Evolutionary conservation across 805 yeast genomes (phyloP), one percentile per base, ranked within the genome.

Genomic region (Scheffersomyces amazonensis): DNA sequence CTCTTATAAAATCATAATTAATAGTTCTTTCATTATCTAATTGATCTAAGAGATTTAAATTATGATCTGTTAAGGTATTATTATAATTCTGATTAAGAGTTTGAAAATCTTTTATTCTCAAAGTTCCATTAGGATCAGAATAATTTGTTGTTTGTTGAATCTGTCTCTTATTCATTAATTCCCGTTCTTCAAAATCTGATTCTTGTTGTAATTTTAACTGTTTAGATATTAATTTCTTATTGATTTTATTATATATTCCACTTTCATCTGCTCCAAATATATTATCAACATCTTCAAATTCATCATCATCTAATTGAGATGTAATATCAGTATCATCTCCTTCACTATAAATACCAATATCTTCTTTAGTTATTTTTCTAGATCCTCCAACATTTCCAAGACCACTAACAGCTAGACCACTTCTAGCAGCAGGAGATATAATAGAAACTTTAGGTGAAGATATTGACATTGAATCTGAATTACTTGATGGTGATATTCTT

Each of bases 291-390:
- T 62, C 68, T 35, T 62, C 69, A 39, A 56, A 52, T 21, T 62
- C 72, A 2, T 63, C 67, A 19, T 64, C 72, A 36, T 63, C 54
- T 43, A 66, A 49, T 24, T 64, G 63, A 3, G 65, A 57, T 2
- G 73, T 66, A 25, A 58, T 55, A 35, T 66, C 71, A 0, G 73
- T 68, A 22, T 63, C 69, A 28, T 53, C 63, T 13, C 34, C 44
- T 38, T 67, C 73, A 38, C 71, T 63, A 41, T 64, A 64, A 19
- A 64, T 69, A 40, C 65, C 55, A 30, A 65, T 43, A 1, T 37
- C 29, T 17, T 41, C 39, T 29, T 37, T 33, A 16, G 43, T 41
- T 20, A 44, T 38, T 22, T 28, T 16, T 41, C 32, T 36, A 27
- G 5, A 13, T 13, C 6, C n/a, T 5, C 15, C 17, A 27, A 17